Base-by-base conservation (phyloP, 2,329 filamentous ascomycete species). In the Fusarium nisikadoi region DNA sequence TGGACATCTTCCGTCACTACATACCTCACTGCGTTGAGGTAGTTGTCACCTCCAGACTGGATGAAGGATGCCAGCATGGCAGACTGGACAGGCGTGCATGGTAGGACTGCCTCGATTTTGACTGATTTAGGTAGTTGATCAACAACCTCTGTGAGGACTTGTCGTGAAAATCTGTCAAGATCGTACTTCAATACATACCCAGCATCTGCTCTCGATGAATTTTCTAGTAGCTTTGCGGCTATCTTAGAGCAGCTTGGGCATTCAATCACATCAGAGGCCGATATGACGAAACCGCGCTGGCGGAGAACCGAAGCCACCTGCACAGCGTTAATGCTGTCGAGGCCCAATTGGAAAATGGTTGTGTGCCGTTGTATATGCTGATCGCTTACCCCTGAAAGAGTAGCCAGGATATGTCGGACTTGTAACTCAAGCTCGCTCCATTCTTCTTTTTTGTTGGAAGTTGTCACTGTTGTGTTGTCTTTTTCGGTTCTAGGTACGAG, bases 291-390 rank as follows among this genome's bases (percentile, higher is more conserved):
- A 0, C 90, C 90, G 23, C 86, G 76, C 42, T 85, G 87, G 23
- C 92, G 89, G 20, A 98, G 83, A 31, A 86, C 83, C 3, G 89
- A 86, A 2, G 94, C 93, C 14, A 97, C 85, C 76, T 97, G 94
- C 9, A 91, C 87, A 1, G 94, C 93, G 67, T 92, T 95, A 76
- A 98, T 96, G 78, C 95, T 98, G 80, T 98, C 95, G 7, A 98
- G 84, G 0, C 95, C 95, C n/a, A 97, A 88, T 64, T 92, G 90
- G 75, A 95, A 97, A 53, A 98, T 94, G 0, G 93, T 94, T 0
- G 90, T 94, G 14, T 87, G 78, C 17, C 85, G 86, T 7, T 79
- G 76, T 50, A 97, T 91, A 1, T 82, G 83, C 0, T 84, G 75
- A 4, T 78, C 62, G 0, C 87, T 79, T 8, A 87, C 80, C 4